These are phyloP conservation scores for Fomitiporia mediterranea DNA, from an alignment of 1,284 basidiomycete species.

Conservation along the genomic window DNA sequence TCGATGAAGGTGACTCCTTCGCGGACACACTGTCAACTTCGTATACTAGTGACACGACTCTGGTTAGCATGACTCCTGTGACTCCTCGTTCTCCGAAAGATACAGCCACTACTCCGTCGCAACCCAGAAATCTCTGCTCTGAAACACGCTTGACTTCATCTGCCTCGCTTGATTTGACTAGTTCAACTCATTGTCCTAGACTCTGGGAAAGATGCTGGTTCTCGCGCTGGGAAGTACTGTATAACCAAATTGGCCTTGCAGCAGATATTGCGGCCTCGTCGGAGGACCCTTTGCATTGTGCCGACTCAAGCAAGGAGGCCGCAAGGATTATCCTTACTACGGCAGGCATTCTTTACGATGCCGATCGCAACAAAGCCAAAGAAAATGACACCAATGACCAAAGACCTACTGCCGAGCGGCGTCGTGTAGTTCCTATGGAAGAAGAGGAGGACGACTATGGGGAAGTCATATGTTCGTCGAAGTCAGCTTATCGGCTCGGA, in stretches of 20 bases:
- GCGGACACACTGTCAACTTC: constrained; percentile 12
- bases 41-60: constrained; percentile 5
- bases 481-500: constrained; percentile 11
- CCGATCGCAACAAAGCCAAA: not conserved
- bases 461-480: not conserved
- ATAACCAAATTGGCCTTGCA: constrained; percentile 17
- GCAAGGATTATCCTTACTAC: constrained; percentile 13
- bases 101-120: not conserved
- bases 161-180: not conserved
- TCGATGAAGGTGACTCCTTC: constrained; percentile 10
- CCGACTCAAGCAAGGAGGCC: constrained; percentile 11
- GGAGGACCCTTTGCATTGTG: not conserved
- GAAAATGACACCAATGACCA: not conserved
- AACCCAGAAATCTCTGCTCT: not conserved
- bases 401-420: not conserved
- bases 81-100: not conserved
- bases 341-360: constrained; percentile 2
- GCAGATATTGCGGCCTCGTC: constrained; percentile 5
- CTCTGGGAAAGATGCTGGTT: constrained; percentile 19
- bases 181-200: not conserved
- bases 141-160: not conserved
- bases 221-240: constrained; percentile 18
- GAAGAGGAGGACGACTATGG: constrained; percentile 19
- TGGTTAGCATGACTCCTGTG: not conserved
- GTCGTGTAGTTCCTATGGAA: constrained; percentile 1